Conservation (phyloP, 2,329 filamentous ascomycete species). For the Magnaporthales sp. region DNA sequence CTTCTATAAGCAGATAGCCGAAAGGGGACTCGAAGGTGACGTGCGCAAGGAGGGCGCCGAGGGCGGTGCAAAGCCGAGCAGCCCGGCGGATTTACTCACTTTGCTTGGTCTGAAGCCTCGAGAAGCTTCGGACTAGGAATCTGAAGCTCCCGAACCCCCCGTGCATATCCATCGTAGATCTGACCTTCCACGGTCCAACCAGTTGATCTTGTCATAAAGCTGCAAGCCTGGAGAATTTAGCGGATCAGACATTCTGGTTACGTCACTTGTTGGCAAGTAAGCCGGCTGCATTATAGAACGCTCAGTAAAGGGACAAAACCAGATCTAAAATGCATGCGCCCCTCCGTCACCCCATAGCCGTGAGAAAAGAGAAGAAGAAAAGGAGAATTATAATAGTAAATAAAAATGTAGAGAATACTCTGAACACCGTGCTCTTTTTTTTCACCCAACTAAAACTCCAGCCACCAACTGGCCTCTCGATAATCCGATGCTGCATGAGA, state of each 20-base stretch:
- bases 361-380: neutral
- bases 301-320: neutral
- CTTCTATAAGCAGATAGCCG: conserved; percentile 69
- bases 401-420: neutral
- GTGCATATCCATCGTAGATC: neutral
- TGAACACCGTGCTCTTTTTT: neutral
- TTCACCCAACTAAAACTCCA: neutral
- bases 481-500: neutral
- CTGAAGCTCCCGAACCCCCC: neutral
- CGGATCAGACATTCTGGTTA: neutral
- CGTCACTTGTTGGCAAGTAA: neutral
- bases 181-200: neutral
- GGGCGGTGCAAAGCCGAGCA: neutral
- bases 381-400: neutral
- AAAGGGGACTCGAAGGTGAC: conserved; percentile 57
- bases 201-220: neutral
- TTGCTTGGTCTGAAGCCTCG: neutral
- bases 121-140: neutral
- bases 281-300: neutral
- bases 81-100: neutral
- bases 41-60: conserved; percentile 22
- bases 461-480: neutral
- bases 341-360: neutral
- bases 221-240: too few species aligned
- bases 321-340: neutral